Evolutionary conservation across 140 eudicot genomes (phyloP).

Genomic region (Senecio squalidus): DNA sequence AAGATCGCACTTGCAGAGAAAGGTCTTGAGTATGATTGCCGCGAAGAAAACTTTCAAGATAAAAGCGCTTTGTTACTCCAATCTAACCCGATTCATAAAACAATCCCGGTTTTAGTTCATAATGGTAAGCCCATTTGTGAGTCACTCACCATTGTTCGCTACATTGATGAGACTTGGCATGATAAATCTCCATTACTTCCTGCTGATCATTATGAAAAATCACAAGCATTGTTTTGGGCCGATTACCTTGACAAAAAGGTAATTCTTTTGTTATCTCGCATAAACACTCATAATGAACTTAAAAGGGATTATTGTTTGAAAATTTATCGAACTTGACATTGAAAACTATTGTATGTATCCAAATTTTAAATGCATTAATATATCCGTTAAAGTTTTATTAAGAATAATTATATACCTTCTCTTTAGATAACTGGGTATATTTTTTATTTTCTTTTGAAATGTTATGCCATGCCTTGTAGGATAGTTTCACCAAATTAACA

Average conservation of each 20-base stretch:
- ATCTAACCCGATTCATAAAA: constrained; percentile 26
- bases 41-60: constrained; percentile 12
- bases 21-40: constrained; percentile 17
- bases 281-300: too few relatives aligned
- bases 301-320: too few relatives aligned
- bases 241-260: constrained; percentile 28
- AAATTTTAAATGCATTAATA: too few relatives aligned
- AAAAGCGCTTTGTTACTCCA: constrained; percentile 22
- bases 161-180: constrained; percentile 24
- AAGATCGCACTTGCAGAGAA: constrained; percentile 28
- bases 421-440: too few relatives aligned
- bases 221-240: constrained; percentile 29
- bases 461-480: too few relatives aligned
- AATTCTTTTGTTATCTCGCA: not conserved
- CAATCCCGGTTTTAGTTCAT: constrained; percentile 27
- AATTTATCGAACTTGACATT: too few relatives aligned
- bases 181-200: constrained; percentile 23
- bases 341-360: too few relatives aligned
- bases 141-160: constrained; percentile 19
- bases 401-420: too few relatives aligned
- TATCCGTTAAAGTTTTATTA: too few relatives aligned
- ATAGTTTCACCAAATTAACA: too few relatives aligned
- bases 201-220: constrained; percentile 15
- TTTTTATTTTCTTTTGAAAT: too few relatives aligned
- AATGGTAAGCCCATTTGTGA: constrained; percentile 23